These are phyloP conservation scores for Kodamaea kaohsiungensis DNA, from an alignment of 805 yeast species.

Conservation along the genomic window DNA sequence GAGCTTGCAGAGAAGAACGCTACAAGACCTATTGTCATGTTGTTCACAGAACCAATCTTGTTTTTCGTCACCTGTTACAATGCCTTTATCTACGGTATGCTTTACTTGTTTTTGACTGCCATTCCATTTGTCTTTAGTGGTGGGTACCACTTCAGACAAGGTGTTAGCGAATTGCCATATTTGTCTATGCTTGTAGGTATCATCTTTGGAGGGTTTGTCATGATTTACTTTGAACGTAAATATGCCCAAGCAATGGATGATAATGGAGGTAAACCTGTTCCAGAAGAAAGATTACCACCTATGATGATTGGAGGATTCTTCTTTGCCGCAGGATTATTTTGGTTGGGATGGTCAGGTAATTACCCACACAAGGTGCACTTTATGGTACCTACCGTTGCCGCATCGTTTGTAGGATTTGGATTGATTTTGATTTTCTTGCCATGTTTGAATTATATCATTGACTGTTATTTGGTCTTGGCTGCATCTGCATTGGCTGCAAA, in stretches of 20 bases:
- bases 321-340: constrained; percentile 77
- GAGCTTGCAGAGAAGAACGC: constrained; percentile 39
- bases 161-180: constrained; percentile 31
- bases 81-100: constrained; percentile 50
- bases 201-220: constrained; percentile 27
- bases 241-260: constrained; percentile 35
- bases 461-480: constrained; percentile 56
- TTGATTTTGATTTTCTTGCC: constrained; percentile 60
- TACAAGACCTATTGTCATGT: constrained; percentile 40
- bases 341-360: constrained; percentile 89
- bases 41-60: constrained; percentile 43
- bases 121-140: constrained; percentile 46
- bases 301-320: constrained; percentile 70
- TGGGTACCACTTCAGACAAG: constrained; percentile 23
- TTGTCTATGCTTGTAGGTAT: constrained; percentile 41
- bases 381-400: constrained; percentile 61
- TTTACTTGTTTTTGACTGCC: constrained; percentile 47
- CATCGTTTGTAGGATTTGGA: constrained; percentile 44
- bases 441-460: constrained; percentile 60
- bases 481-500: constrained; percentile 69
- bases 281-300: constrained; percentile 79
- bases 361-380: constrained; percentile 74
- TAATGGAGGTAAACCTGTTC: constrained; percentile 54
- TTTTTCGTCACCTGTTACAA: constrained; percentile 46
- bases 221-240: constrained; percentile 27